Evolutionary conservation across 345 rosid genomes (phyloP).

Genomic region (Erucastrum elatum): DNA sequence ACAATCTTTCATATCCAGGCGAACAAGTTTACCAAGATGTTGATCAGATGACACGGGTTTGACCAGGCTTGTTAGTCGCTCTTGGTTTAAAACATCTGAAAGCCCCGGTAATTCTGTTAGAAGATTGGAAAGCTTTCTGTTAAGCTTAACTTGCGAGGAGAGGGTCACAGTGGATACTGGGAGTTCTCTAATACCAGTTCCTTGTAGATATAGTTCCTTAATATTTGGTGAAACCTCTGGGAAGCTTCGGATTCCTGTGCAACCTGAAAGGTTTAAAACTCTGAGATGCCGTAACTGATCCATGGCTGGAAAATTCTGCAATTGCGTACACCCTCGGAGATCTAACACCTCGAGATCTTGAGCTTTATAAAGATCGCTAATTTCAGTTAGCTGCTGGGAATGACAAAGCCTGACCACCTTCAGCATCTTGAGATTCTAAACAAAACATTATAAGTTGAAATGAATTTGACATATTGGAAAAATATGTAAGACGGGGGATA

Average conservation of each 20-base stretch:
- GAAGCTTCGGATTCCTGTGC: neutral
- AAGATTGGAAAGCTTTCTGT: too few relatives aligned
- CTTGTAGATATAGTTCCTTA: constrained; percentile 2
- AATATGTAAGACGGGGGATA: neutral
- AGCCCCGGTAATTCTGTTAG: too few relatives aligned
- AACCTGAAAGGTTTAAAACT: constrained; percentile 12
- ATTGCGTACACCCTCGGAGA: constrained; percentile 7
- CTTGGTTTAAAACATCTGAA: too few relatives aligned
- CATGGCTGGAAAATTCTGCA: constrained; percentile 18
- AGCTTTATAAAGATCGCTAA: neutral
- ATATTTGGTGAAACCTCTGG: constrained; percentile 9
- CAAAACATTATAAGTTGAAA: neutral
- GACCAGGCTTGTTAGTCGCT: too few relatives aligned
- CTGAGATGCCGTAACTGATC: neutral
- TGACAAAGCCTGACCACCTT: constrained; percentile 20
- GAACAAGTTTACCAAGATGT: neutral
- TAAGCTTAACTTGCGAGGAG: too few relatives aligned
- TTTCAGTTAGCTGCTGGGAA: constrained; percentile 2
- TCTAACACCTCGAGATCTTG: neutral
- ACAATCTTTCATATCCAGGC: constrained; percentile 21
- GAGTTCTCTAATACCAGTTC: constrained; percentile 1
- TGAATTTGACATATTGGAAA: neutral
- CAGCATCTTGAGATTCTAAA: constrained; percentile 1
- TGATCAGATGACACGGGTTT: too few relatives aligned
- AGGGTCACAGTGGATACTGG: neutral